phyloP scores from a whole-genome alignment of 2,329 filamentous ascomycete genomes.

The Dryadomyces quercus-mongolicae region DNA sequence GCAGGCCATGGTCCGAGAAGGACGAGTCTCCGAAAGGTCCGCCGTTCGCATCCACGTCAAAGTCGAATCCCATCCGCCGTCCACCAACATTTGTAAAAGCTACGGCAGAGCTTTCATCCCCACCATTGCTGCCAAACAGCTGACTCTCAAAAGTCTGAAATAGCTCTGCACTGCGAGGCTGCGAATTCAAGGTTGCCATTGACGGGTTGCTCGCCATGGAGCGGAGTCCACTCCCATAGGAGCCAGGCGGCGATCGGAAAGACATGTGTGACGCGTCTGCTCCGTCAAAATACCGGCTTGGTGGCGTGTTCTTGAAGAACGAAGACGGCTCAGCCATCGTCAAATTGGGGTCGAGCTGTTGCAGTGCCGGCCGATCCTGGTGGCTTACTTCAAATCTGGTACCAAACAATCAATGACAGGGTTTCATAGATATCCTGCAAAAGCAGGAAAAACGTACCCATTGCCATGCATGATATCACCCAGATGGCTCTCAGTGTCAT shows the following conservation, averaged over 20 bases:
- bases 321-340: slow-evolving; percentile 2
- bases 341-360: slow-evolving; percentile 12
- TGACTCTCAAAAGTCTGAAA: slow-evolving; percentile 18
- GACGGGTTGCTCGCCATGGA: slow-evolving; percentile 1
- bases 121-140: slow-evolving; percentile 5
- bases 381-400: slow-evolving; percentile 6
- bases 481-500: slow-evolving; percentile 1
- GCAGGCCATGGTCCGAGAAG: slow-evolving; percentile 4
- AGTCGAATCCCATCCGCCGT: slow-evolving; percentile 13
- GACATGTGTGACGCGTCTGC: slow-evolving; percentile 4
- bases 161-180: slow-evolving; percentile 5
- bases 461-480: slow-evolving; percentile 3
- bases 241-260: slow-evolving; percentile 2
- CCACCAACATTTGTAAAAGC: slow-evolving; percentile 18
- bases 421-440: no score
- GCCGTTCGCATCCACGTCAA: slow-evolving; percentile 7
- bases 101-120: slow-evolving; percentile 12
- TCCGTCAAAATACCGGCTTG: slow-evolving; percentile 7
- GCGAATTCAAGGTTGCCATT: slow-evolving; percentile 4
- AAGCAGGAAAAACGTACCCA: slow-evolving; percentile 9
- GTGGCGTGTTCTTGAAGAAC: slow-evolving; percentile 3
- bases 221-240: slow-evolving; percentile 3
- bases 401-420: no score
- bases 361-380: slow-evolving; percentile 6
- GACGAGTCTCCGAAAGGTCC: slow-evolving; percentile 7